phyloP scores from a whole-genome alignment of 441 rosid species.

The Mallotus japonicus region DNA sequence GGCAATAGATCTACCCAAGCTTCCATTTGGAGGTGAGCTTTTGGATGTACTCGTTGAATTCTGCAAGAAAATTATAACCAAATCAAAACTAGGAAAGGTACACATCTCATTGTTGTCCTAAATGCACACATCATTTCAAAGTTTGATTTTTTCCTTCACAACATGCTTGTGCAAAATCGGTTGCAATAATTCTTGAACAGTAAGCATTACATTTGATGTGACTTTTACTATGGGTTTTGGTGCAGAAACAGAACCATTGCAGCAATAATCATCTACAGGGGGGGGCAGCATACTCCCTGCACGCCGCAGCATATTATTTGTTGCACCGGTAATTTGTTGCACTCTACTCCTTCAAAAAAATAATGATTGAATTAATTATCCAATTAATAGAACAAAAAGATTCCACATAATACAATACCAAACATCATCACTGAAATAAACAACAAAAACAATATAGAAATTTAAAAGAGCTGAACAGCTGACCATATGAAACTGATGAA shows the following conservation, averaged over 20 bases:
- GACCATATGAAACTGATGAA: too few relatives aligned
- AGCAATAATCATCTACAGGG: slow-evolving; percentile 51
- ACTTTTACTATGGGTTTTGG: slow-evolving; percentile 46
- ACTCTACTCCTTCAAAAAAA: slow-evolving; percentile 51
- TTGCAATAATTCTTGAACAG: slow-evolving; percentile 1
- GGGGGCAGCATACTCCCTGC: slow-evolving; percentile 63
- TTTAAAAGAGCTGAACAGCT: not conserved
- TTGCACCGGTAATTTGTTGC: slow-evolving; percentile 58
- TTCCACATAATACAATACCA: not conserved
- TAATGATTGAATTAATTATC: slow-evolving; percentile 26
- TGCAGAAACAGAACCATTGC: slow-evolving; percentile 36
- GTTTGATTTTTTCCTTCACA: not conserved
- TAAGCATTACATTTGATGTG: slow-evolving; percentile 46
- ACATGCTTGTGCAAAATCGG: not conserved
- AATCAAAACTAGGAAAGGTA: not conserved
- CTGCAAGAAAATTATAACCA: slow-evolving; percentile 35
- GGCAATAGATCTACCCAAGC: slow-evolving; percentile 49
- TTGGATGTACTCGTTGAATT: slow-evolving; percentile 39
- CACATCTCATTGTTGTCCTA: not conserved
- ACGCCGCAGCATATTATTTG: slow-evolving; percentile 43
- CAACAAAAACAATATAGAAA: not conserved
- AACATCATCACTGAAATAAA: not conserved
- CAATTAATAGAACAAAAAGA: not conserved
- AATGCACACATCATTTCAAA: not conserved
- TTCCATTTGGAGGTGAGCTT: slow-evolving; percentile 81